phyloP scores from a whole-genome alignment of 2,329 filamentous ascomycete species.

The Diaporthe australafricana region DNA sequence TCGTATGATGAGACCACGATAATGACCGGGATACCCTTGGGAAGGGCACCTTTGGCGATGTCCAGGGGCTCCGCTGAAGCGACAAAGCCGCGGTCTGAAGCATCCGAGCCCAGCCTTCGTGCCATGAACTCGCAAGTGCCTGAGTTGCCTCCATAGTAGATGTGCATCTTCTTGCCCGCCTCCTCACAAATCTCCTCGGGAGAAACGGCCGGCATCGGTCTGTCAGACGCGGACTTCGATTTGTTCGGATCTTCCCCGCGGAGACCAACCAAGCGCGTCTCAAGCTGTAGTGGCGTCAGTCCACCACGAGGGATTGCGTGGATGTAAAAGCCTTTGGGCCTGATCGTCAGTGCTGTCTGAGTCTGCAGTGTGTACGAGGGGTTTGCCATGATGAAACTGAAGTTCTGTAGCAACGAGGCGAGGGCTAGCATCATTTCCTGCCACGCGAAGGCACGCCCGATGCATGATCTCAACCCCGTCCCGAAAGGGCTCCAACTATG shows the following conservation, averaged over 20 bases:
- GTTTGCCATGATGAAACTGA: conserved; percentile 72
- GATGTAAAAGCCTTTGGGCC: conserved; percentile 71
- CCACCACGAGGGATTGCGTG: conserved; percentile 64
- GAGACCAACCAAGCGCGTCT: background rate
- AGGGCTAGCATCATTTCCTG: conserved; percentile 60
- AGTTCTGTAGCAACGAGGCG: conserved; percentile 75
- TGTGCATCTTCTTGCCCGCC: conserved; percentile 55
- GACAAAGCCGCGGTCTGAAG: conserved; percentile 69
- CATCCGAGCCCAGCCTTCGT: conserved; percentile 70
- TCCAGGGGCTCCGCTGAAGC: conserved; percentile 68
- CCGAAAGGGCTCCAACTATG: conserved; percentile 1
- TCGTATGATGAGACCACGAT: conserved; percentile 80
- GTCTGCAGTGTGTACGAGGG: conserved; percentile 67
- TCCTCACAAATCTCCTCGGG: background rate
- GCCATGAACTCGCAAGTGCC: conserved; percentile 81
- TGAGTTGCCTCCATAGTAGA: conserved; percentile 80
- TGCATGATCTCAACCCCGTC: background rate
- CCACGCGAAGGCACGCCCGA: conserved; percentile 65
- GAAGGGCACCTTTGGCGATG: conserved; percentile 68
- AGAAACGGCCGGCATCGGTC: background rate
- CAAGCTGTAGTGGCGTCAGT: conserved; percentile 39
- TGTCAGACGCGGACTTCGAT: background rate
- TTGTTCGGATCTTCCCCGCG: background rate
- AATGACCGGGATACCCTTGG: conserved; percentile 70
- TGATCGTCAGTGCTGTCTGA: conserved; percentile 67